These are phyloP conservation scores for Syncephalastrum monosporum DNA, from an alignment of 371 early-diverging fungal species.

Conservation along the genomic window DNA sequence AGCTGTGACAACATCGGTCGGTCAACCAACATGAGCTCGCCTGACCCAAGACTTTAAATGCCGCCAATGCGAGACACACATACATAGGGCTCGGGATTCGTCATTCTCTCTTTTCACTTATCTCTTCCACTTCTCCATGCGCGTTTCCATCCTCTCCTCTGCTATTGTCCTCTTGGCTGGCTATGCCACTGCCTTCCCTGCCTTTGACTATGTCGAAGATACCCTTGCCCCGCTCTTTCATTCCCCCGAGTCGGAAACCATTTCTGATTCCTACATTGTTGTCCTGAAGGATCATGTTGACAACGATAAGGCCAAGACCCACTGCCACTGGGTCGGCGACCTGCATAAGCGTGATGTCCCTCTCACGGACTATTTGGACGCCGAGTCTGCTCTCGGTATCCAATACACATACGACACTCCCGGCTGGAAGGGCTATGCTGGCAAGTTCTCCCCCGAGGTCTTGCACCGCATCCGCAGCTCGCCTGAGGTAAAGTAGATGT, in stretches of 20 bases:
- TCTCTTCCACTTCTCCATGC: slow-evolving; percentile 14
- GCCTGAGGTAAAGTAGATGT: slow-evolving; percentile 31
- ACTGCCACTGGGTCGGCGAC: slow-evolving; percentile 32
- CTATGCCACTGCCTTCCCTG: slow-evolving; percentile 13
- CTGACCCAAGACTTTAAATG: no score
- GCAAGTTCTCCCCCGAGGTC: slow-evolving; percentile 66
- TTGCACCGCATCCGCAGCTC: slow-evolving; percentile 69
- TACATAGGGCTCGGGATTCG: no score
- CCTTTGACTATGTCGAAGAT: slow-evolving; percentile 7
- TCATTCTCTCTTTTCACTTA: no score
- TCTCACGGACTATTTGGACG: slow-evolving; percentile 20
- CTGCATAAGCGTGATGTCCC: slow-evolving; percentile 12
- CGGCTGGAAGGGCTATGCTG: slow-evolving; percentile 79
- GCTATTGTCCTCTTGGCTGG: slow-evolving; percentile 17
- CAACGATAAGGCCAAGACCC: slow-evolving; percentile 21
- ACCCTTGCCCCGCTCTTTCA: slow-evolving; percentile 65
- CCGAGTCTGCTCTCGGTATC: slow-evolving; percentile 49
- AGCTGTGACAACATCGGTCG: no score
- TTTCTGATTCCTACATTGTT: slow-evolving; percentile 83
- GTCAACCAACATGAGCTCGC: no score
- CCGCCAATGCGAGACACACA: no score
- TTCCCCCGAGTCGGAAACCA: slow-evolving; percentile 59
- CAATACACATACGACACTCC: slow-evolving; percentile 74
- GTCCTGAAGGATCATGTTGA: slow-evolving; percentile 69
- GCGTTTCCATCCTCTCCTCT: slow-evolving; percentile 15